Evolutionary conservation across 768 basidiomycete species (phyloP).

Genomic region (Mycena leptocephala): DNA sequence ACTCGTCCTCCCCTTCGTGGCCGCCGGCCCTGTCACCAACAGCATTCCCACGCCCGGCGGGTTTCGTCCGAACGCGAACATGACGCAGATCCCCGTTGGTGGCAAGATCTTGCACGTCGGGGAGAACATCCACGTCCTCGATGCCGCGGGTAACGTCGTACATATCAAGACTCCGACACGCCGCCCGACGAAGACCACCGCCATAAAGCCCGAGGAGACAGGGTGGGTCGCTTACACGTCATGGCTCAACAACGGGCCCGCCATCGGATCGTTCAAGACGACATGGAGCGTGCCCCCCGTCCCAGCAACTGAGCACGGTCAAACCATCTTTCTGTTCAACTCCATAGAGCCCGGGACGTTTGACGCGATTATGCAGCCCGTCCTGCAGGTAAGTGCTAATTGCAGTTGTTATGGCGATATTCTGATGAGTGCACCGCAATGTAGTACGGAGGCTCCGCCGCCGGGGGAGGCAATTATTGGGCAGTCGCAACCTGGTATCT

Average conservation of each 20-base stretch:
- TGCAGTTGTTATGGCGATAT: background rate
- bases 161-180: background rate
- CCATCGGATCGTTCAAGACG: slow-evolving; percentile 34
- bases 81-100: slow-evolving; percentile 37
- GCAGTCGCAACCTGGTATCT: slow-evolving; percentile 43
- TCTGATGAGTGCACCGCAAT: background rate
- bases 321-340: slow-evolving; percentile 45
- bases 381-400: background rate
- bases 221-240: slow-evolving; percentile 15
- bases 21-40: background rate
- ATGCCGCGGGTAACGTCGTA: background rate
- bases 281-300: slow-evolving; percentile 42
- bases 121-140: slow-evolving; percentile 28
- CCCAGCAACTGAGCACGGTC: slow-evolving; percentile 33
- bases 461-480: slow-evolving; percentile 45
- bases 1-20: background rate
- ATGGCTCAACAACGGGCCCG: slow-evolving; percentile 31
- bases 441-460: slow-evolving; percentile 41
- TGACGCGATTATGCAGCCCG: slow-evolving; percentile 37
- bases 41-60: slow-evolving; percentile 37
- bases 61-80: slow-evolving; percentile 17
- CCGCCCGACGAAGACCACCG: background rate
- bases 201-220: background rate
- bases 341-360: slow-evolving; percentile 15
- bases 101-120: slow-evolving; percentile 35